Evolutionary conservation across 2,329 filamentous ascomycete species (phyloP).

Genomic region (Aureobasidium sp.): DNA sequence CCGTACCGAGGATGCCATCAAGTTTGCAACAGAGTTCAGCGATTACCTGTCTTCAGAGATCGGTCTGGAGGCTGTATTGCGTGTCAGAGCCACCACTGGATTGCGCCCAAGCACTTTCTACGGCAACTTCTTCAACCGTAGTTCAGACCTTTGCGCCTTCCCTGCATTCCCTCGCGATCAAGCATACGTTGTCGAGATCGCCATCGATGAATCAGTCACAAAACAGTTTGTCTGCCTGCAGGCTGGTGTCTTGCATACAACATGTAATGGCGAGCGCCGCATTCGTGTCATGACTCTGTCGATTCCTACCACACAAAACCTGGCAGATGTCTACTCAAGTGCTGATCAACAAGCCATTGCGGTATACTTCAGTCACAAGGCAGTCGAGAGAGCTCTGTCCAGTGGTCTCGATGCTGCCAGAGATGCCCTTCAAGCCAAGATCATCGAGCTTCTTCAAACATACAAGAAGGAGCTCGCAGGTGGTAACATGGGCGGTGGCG

Average conservation of each 20-base stretch:
- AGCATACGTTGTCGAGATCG: constrained; percentile 94
- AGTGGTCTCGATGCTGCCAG: constrained; percentile 83
- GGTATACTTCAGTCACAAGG: constrained; percentile 94
- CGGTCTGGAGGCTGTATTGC: constrained; percentile 87
- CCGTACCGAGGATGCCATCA: constrained; percentile 88
- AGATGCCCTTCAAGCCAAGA: constrained; percentile 83
- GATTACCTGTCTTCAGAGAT: constrained; percentile 97
- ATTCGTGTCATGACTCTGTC: constrained; percentile 92
- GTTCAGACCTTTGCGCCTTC: constrained; percentile 94
- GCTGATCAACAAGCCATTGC: constrained; percentile 91
- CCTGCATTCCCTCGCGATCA: constrained; percentile 96
- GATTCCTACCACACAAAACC: constrained; percentile 81
- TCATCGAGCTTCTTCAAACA: constrained; percentile 85
- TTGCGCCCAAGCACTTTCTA: constrained; percentile 97
- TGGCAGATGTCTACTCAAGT: constrained; percentile 88
- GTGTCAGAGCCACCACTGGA: constrained; percentile 89
- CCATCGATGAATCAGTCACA: constrained; percentile 87
- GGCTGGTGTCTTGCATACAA: constrained; percentile 91
- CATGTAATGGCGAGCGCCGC: constrained; percentile 90
- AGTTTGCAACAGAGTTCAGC: constrained; percentile 93
- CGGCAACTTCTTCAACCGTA: constrained; percentile 98
- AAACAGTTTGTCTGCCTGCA: constrained; percentile 91
- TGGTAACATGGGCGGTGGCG: constrained; percentile 86
- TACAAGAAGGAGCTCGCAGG: constrained; percentile 96
- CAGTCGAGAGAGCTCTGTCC: constrained; percentile 80